phyloP scores from a whole-genome alignment of 345 rosid species.

The Rhodomyrtus tomentosa region DNA sequence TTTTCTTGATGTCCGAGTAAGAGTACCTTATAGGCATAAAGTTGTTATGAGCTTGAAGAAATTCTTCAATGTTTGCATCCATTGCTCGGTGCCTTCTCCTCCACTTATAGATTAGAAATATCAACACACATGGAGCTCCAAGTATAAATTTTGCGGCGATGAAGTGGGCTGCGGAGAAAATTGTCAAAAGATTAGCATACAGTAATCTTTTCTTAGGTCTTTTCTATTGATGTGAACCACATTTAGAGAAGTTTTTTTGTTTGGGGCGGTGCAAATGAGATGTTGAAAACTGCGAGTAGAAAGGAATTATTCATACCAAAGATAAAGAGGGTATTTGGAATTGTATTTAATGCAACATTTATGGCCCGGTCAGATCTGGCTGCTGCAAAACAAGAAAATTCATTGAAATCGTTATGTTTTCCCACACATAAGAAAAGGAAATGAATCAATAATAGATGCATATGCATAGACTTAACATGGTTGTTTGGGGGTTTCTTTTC shows the following conservation, averaged over 20 bases:
- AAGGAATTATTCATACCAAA: neutral
- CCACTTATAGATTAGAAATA: neutral
- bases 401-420: no score
- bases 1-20: neutral
- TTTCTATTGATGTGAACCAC: neutral
- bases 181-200: neutral
- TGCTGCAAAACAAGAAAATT: no score
- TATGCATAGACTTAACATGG: no score
- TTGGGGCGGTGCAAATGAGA: no score
- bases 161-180: neutral
- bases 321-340: neutral
- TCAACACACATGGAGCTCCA: neutral
- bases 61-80: neutral
- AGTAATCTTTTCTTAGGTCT: neutral
- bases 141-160: neutral
- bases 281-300: neutral
- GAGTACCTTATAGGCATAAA: neutral
- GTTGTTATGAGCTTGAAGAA: neutral
- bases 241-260: no score
- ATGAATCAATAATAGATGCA: no score
- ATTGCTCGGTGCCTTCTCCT: neutral
- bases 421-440: no score
- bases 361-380: neutral
- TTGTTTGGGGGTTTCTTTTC: no score
- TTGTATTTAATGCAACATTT: neutral